A percentile compares a stretch with the other conserved stretches of the same genome.
phyloP scores from a whole-genome alignment of 345 rosid species.

The Rhizophora apiculata region DNA sequence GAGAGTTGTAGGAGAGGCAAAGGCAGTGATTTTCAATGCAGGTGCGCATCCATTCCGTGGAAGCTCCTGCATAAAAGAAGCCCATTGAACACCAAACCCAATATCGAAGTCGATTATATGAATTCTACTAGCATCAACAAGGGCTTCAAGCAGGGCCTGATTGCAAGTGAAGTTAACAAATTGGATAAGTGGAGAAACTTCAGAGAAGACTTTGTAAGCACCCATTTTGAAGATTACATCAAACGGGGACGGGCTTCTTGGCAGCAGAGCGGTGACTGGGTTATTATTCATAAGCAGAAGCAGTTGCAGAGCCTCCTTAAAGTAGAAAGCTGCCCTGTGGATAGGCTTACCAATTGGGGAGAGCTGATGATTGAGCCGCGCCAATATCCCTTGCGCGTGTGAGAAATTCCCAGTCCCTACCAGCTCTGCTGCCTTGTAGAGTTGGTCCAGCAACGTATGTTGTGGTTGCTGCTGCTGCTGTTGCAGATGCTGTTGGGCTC shows the following conservation, averaged over 20 bases:
- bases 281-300: conserved; percentile 34
- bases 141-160: conserved; percentile 52
- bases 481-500: conserved; percentile 9
- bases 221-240: conserved; percentile 51
- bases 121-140: conserved; percentile 37
- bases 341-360: conserved; percentile 52
- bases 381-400: conserved; percentile 99
- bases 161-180: conserved; percentile 53
- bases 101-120: conserved; percentile 58
- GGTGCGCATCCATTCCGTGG: conserved; percentile 42
- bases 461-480: conserved; percentile 18
- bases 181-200: conserved; percentile 49
- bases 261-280: conserved; percentile 29
- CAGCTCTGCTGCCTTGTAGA: conserved; percentile 50
- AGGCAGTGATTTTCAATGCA: conserved; percentile 48
- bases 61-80: conserved; percentile 61
- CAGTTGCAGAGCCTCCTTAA: conserved; percentile 59
- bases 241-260: conserved; percentile 33
- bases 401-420: conserved; percentile 48
- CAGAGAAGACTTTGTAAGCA: conserved; percentile 51
- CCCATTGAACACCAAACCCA: conserved; percentile 64
- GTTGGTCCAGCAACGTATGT: conserved; percentile 40
- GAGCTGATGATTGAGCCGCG: conserved; percentile 99
- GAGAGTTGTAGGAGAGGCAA: conserved; percentile 51
- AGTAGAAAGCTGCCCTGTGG: conserved; percentile 55